Conservation (phyloP, 2,329 filamentous ascomycete species). For the Claviceps sorghi region DNA sequence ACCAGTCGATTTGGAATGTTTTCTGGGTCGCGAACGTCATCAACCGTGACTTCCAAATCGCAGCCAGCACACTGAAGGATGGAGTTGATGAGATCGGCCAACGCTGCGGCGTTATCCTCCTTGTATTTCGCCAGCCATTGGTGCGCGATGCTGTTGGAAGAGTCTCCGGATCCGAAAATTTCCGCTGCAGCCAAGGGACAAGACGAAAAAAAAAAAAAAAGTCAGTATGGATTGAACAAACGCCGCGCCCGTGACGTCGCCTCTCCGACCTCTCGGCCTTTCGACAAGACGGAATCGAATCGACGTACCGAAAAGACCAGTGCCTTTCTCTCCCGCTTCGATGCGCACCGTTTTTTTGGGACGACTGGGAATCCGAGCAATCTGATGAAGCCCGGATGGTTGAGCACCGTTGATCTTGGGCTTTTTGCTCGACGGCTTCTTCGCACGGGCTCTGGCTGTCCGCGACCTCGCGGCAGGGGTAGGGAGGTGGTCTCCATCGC, state of each 20-base stretch:
- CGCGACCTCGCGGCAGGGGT: slow-evolving; percentile 22
- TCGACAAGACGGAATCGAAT: background rate
- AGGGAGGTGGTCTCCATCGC: slow-evolving; percentile 27
- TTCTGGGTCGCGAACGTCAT: slow-evolving; percentile 83
- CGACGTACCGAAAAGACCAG: slow-evolving; percentile 40
- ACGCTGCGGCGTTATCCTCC: slow-evolving; percentile 35
- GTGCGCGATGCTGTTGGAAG: slow-evolving; percentile 40
- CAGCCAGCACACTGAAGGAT: slow-evolving; percentile 64
- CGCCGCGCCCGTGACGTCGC: background rate
- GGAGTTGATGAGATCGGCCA: slow-evolving; percentile 52
- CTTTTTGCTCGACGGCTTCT: slow-evolving; percentile 48
- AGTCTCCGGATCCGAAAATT: slow-evolving; percentile 45
- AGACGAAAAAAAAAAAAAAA: slow-evolving; percentile 5
- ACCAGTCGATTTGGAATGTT: slow-evolving; percentile 63
- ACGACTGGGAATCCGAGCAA: slow-evolving; percentile 33
- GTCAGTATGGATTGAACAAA: background rate
- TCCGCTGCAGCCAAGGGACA: slow-evolving; percentile 31
- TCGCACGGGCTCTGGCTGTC: slow-evolving; percentile 29
- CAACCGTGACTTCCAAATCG: slow-evolving; percentile 58
- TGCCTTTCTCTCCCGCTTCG: slow-evolving; percentile 34
- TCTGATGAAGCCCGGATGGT: slow-evolving; percentile 20
- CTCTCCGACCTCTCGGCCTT: too few species aligned
- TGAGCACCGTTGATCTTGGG: slow-evolving; percentile 46
- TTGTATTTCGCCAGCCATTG: slow-evolving; percentile 47
- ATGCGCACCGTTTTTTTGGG: slow-evolving; percentile 42